Percentiles rank a stretch among this genome's conserved stretches.
These are phyloP conservation scores for Chaetomium fimeti DNA, from an alignment of 495 filamentous ascomycete genomes.

Conservation along the genomic window DNA sequence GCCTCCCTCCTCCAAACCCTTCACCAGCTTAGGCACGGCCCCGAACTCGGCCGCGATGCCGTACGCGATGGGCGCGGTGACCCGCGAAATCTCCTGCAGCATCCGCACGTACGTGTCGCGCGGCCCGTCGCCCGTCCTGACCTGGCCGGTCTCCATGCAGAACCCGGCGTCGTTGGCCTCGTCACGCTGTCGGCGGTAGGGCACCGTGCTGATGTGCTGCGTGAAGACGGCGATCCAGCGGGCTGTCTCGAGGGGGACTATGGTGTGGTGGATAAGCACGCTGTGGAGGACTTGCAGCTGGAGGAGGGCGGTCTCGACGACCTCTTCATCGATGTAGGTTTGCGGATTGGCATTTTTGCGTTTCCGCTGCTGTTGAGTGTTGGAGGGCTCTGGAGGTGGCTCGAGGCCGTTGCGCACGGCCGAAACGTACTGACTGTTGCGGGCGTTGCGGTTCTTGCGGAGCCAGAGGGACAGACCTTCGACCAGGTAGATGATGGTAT, in stretches of 20 bases:
- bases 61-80: slow-evolving; percentile 72
- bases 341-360: slow-evolving; percentile 44
- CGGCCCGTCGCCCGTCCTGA: slow-evolving; percentile 66
- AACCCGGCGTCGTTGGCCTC: slow-evolving; percentile 54
- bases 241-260: slow-evolving; percentile 60
- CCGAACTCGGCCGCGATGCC: slow-evolving; percentile 65
- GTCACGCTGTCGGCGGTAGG: slow-evolving; percentile 57
- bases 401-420: slow-evolving; percentile 59
- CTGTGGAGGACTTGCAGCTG: slow-evolving; percentile 66
- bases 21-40: slow-evolving; percentile 55
- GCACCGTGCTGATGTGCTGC: slow-evolving; percentile 74
- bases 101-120: slow-evolving; percentile 72
- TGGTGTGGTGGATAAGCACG: slow-evolving; percentile 72
- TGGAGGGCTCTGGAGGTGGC: slow-evolving; percentile 11
- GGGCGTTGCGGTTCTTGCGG: slow-evolving; percentile 65
- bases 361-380: slow-evolving; percentile 29
- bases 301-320: slow-evolving; percentile 71
- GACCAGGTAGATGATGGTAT: slow-evolving; percentile 70
- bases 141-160: slow-evolving; percentile 82
- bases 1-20: slow-evolving; percentile 59
- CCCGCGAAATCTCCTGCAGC: slow-evolving; percentile 72
- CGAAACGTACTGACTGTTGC: slow-evolving; percentile 65
- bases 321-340: slow-evolving; percentile 65
- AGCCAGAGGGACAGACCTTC: slow-evolving; percentile 68
- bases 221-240: slow-evolving; percentile 79